Conservation (phyloP, 2,329 filamentous ascomycete species). For the Cytospora schulzeri region DNA sequence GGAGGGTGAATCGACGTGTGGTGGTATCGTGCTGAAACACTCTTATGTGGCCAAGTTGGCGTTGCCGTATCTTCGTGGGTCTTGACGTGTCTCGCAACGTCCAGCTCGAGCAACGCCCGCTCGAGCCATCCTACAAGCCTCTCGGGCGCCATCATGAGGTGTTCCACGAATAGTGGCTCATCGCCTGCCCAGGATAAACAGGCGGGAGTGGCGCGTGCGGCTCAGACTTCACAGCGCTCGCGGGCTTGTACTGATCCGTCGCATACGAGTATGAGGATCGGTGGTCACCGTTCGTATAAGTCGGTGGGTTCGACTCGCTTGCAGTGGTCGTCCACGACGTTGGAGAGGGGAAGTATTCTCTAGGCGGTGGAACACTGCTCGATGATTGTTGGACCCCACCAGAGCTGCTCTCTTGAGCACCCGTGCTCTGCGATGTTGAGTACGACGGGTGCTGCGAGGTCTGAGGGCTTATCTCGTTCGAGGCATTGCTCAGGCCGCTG, state of each 20-base stretch:
- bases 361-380: conserved; percentile 37
- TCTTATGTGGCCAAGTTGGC: not conserved
- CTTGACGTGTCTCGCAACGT: not conserved
- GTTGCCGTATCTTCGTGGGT: not conserved
- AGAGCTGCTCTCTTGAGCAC: conserved; percentile 25
- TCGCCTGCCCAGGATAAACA: conserved; percentile 44
- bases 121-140: not conserved
- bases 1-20: not conserved
- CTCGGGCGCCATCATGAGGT: conserved; percentile 41
- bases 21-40: not conserved
- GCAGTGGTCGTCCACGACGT: conserved; percentile 55
- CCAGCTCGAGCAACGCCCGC: not conserved
- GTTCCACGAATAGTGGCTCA: conserved; percentile 62
- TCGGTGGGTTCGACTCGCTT: conserved; percentile 46
- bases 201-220: conserved; percentile 43
- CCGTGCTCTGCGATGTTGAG: conserved; percentile 11
- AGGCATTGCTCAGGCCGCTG: conserved; percentile 37
- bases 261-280: conserved; percentile 46
- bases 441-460: conserved; percentile 34
- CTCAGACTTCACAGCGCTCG: conserved; percentile 38
- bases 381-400: conserved; percentile 26
- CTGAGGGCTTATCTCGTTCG: conserved; percentile 41
- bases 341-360: conserved; percentile 58
- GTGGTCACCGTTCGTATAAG: conserved; percentile 49
- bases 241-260: conserved; percentile 52